A percentile compares a stretch with the other conserved stretches of the same genome.
These are phyloP conservation scores for Liquidambar formosana DNA, from an alignment of 164 flowering plant genomes.

Conservation along the genomic window DNA sequence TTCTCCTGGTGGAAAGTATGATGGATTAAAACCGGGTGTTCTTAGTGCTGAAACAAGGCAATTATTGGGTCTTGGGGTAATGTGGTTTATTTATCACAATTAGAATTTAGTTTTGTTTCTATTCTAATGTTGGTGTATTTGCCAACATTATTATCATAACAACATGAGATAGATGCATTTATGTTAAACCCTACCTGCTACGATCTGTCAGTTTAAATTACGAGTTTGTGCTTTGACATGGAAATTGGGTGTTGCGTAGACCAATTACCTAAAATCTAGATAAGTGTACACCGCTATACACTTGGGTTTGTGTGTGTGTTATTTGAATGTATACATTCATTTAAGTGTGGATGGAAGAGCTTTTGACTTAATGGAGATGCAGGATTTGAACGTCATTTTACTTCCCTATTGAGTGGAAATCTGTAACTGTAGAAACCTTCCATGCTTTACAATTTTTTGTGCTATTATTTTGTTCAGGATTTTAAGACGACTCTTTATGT, in stretches of 20 bases:
- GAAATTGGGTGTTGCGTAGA: too few species aligned
- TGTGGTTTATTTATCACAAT: neutral
- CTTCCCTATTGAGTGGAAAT: neutral
- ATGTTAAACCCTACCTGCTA: neutral
- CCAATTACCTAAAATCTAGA: too few species aligned
- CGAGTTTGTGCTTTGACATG: neutral
- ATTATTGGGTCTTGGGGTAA: constrained; percentile 86
- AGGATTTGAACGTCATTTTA: too few species aligned
- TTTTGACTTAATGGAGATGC: too few species aligned
- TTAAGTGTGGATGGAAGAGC: too few species aligned
- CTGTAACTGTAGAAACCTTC: neutral
- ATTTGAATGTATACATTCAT: too few species aligned
- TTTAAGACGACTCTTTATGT: neutral
- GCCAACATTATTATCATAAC: neutral
- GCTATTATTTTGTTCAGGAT: neutral
- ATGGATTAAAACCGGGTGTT: constrained; percentile 76
- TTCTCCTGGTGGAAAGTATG: constrained; percentile 86
- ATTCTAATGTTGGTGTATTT: neutral
- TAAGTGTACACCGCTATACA: too few species aligned
- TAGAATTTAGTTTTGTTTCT: neutral
- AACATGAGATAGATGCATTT: neutral
- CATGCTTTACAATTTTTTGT: neutral
- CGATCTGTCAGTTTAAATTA: neutral
- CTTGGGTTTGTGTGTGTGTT: too few species aligned
- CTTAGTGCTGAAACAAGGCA: constrained; percentile 75